Evolutionary conservation across 78 protist genomes (phyloP).

Genomic region (Dictyostelium capitatum): DNA sequence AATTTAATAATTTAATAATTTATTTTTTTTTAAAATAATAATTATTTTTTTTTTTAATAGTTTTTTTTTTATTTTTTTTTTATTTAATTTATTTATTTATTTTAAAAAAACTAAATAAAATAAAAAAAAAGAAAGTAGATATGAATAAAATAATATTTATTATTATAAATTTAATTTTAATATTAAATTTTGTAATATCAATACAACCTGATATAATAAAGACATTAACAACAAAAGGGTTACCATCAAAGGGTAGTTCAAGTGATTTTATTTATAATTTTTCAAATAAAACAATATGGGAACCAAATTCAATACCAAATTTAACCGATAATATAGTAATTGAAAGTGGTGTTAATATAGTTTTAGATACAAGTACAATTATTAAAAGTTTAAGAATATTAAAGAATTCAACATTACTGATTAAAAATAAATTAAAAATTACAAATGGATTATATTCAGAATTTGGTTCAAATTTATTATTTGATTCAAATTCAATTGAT

Average conservation of each 20-base stretch:
- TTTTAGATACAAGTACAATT: background rate
- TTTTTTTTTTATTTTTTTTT: background rate
- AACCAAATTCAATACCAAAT: slow-evolving; percentile 10
- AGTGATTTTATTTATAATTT: background rate
- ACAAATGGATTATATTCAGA: background rate
- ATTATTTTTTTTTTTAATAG: background rate
- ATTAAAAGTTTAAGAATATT: background rate
- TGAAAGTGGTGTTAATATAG: background rate
- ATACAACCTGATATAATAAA: background rate
- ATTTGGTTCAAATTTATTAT: background rate
- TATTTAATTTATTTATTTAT: background rate
- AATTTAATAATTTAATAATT: background rate
- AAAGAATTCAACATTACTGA: background rate
- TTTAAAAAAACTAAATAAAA: background rate
- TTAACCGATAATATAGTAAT: background rate
- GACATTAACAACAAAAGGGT: background rate
- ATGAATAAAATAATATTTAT: background rate
- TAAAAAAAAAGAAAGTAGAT: background rate
- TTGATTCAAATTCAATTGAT: background rate
- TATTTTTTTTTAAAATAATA: background rate
- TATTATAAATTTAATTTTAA: background rate
- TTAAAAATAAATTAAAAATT: background rate
- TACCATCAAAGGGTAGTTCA: background rate
- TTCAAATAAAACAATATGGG: background rate
- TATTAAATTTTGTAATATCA: background rate